Percentiles rank a stretch among this genome's conserved stretches.
Evolutionary conservation across 768 basidiomycete genomes (phyloP).

Genomic region (Cyclocybe cylindracea): DNA sequence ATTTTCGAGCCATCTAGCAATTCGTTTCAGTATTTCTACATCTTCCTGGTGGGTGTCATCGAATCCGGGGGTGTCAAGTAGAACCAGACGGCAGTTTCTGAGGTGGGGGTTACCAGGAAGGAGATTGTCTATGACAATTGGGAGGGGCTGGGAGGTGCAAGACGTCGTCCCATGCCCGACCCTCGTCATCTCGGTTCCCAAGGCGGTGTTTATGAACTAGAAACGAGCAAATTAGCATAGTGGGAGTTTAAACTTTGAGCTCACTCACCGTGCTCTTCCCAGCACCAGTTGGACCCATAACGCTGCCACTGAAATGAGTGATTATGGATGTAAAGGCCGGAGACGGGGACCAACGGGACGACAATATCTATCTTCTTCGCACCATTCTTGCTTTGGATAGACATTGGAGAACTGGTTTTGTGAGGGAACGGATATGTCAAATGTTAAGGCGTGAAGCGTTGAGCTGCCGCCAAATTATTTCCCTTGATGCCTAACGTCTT

Average conservation of each 20-base stretch:
- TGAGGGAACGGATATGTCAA: no score
- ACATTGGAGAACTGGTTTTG: no score
- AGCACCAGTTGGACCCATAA: conserved; percentile 9
- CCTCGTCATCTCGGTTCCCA: not conserved
- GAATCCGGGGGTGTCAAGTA: conserved; percentile 8
- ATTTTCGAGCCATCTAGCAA: conserved; percentile 2
- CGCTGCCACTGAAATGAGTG: not conserved
- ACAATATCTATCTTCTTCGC: no score
- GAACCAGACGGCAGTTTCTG: not conserved
- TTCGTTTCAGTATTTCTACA: not conserved
- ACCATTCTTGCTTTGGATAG: no score
- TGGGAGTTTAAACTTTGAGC: not conserved
- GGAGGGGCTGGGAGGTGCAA: conserved; percentile 1
- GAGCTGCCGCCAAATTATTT: no score
- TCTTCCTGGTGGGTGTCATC: conserved; percentile 1
- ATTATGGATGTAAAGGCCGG: no score
- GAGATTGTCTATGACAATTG: not conserved
- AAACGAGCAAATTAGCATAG: not conserved
- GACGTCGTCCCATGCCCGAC: conserved; percentile 1
- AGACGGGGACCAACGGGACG: no score
- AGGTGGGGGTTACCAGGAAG: not conserved
- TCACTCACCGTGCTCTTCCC: conserved; percentile 7
- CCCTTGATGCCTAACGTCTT: no score
- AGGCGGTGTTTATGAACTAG: not conserved
- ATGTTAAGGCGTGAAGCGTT: no score